Base-by-base conservation (phyloP, 495 filamentous ascomycete species). In the Niebla homalea region DNA sequence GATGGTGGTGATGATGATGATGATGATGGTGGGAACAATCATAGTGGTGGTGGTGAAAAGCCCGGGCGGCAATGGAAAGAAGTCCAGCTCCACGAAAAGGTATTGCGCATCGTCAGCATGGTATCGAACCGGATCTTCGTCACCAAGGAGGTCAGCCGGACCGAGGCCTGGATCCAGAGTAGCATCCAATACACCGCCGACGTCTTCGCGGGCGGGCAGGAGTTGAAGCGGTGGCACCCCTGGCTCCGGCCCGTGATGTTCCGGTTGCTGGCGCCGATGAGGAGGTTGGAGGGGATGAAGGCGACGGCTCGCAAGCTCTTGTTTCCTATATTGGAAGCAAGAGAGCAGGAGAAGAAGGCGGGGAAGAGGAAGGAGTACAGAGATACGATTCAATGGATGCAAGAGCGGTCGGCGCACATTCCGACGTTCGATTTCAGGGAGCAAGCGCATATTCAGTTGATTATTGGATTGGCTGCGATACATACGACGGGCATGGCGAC, bases 401-500 rank as follows among this genome's bases (percentile, higher is more conserved):
- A 41, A 15, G 8, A 41, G 39, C 39, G 39, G 1, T 41, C 39
- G n/a, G 3, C 8, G 8, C 39, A 41, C 15, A 41, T 41, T 41
- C 39, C 39, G 21, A 41, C 39, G 11, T 41, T 41, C 39, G 39
- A 41, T 41, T 41, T 41, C 39, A 41, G 15, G n/a, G 39, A 41
- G 39, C 39, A 41, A 15, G 48, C 48, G 8, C 48, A 50, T 39
- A 25, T 50, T 5, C 36, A 50, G 25, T 37, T 50, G 48, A 39
- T 50, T 11, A 50, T 50, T 37, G 38, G 36, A 22, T 18, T 50
- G 21, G 48, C 38, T 16, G 38, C 48, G 2, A 50, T 50, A 16
- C 48, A 50, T 26, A 50, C 48, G 10, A 41, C 48, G 8, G 36
- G 41, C 20, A 50, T 50, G 48, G 41, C 38, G 7, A 39, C 48